These are phyloP conservation scores for Cladosporium sp. DNA, from an alignment of 2,329 filamentous ascomycete genomes.

Conservation along the genomic window DNA sequence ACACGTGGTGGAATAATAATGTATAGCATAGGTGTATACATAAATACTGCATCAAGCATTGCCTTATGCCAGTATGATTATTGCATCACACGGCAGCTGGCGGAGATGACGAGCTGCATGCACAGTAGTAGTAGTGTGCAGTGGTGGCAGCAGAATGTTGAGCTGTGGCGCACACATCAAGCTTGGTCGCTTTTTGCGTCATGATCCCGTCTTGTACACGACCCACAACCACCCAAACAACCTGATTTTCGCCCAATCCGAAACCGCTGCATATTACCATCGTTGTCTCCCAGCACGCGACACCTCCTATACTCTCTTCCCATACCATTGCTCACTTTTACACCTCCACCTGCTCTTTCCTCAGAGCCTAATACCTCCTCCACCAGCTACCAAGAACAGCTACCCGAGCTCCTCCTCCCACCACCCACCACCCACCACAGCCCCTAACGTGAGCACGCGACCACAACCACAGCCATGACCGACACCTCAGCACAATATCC, in stretches of 20 bases:
- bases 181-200: slow-evolving; percentile 15
- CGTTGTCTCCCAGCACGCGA: slow-evolving; percentile 4
- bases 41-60: neutral
- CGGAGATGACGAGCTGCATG: slow-evolving; percentile 4
- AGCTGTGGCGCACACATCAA: slow-evolving; percentile 6
- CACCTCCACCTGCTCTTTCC: neutral
- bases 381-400: neutral
- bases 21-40: neutral
- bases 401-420: neutral
- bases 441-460: slow-evolving; percentile 19
- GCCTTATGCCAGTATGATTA: too few relatives aligned
- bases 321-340: neutral
- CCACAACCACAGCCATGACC: slow-evolving; percentile 16
- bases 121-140: neutral
- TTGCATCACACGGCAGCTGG: neutral
- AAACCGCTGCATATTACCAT: neutral
- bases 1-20: neutral
- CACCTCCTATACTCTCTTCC: neutral
- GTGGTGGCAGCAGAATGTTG: slow-evolving; percentile 9
- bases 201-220: slow-evolving; percentile 6
- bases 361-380: slow-evolving; percentile 2
- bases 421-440: neutral
- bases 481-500: slow-evolving; percentile 14
- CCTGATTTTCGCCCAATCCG: slow-evolving; percentile 18
- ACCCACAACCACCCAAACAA: slow-evolving; percentile 16